Evolutionary conservation across 2,329 filamentous ascomycete species (phyloP).

Genomic region (Blastomyces emzantsi): DNA sequence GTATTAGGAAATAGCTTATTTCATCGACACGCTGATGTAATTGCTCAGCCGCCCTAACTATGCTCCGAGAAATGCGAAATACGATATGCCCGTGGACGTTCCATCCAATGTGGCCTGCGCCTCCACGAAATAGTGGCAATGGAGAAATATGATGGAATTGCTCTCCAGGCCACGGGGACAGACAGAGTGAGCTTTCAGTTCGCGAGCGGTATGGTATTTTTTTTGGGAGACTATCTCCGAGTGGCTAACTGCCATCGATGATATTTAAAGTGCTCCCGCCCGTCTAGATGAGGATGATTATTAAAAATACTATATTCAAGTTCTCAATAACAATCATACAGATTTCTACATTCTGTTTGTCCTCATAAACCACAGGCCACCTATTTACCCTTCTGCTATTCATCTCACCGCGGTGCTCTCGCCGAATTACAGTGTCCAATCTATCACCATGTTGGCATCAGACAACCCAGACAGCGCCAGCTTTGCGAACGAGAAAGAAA

Average conservation of each 20-base stretch:
- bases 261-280: not conserved
- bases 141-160: not conserved
- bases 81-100: not conserved
- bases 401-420: not conserved
- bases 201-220: not conserved
- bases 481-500: conserved; percentile 11
- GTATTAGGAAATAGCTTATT: conserved; percentile 7
- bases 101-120: not conserved
- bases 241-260: not conserved
- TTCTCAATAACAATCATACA: not conserved
- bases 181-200: not conserved
- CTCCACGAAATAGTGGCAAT: not conserved
- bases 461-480: not conserved
- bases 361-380: not conserved
- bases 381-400: not conserved
- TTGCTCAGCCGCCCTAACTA: not conserved
- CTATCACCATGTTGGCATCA: not conserved
- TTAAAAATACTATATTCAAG: not conserved
- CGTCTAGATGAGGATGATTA: not conserved
- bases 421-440: not conserved
- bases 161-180: not conserved
- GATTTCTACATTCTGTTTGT: not conserved
- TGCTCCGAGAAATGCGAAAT: not conserved
- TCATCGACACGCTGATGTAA: conserved; percentile 6
- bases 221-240: not conserved